Evolutionary conservation across 2,329 filamentous ascomycete species (phyloP).

Genomic region (Rutstroemia sp.): DNA sequence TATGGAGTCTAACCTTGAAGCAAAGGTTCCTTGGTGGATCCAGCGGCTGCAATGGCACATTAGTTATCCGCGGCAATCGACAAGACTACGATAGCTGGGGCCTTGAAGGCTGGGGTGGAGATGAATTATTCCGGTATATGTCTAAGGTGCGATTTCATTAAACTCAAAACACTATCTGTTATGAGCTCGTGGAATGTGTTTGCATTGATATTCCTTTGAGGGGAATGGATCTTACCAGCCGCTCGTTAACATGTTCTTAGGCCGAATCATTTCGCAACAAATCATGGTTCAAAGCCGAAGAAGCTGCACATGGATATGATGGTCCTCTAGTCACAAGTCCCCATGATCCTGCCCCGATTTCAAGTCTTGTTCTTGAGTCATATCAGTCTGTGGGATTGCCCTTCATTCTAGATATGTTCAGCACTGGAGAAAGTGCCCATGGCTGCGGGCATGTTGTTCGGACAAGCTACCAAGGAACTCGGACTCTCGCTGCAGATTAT

Average conservation of each 20-base stretch:
- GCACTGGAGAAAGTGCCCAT: slow-evolving; percentile 1
- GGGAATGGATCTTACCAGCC: not conserved
- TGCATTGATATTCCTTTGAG: not conserved
- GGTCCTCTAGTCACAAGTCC: not conserved
- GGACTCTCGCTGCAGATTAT: not conserved
- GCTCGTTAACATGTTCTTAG: not conserved
- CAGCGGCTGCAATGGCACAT: not conserved
- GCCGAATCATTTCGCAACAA: not conserved
- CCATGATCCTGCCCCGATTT: not conserved
- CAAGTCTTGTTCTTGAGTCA: not conserved
- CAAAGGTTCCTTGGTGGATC: not conserved
- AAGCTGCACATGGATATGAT: not conserved
- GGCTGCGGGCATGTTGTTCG: not conserved
- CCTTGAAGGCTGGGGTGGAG: not conserved
- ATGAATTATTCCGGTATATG: not conserved
- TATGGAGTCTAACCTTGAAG: not conserved
- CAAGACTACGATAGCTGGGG: not conserved
- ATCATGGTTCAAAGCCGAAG: not conserved
- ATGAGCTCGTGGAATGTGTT: not conserved
- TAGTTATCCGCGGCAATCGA: not conserved
- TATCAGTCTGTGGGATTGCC: not conserved
- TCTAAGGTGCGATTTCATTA: not conserved
- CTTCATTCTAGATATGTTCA: not conserved
- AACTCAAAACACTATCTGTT: not conserved
- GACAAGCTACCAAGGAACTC: not conserved